phyloP scores from a whole-genome alignment of 352 stramenopile genomes.

The Phytophthora kernoviae region DNA sequence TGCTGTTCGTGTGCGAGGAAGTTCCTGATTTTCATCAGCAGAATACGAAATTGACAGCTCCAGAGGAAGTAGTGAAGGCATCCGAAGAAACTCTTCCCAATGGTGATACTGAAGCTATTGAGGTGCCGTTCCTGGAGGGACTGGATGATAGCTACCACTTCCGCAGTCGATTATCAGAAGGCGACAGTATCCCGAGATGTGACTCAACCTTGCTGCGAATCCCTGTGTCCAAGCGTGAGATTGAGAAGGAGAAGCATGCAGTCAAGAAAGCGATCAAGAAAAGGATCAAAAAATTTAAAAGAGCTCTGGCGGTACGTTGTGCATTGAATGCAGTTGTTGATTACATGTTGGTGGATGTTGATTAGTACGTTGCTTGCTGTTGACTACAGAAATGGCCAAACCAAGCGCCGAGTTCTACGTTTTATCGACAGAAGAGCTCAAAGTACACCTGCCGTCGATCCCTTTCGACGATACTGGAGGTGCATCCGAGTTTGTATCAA shows the following conservation, averaged over 20 bases:
- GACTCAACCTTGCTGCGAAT: conserved; percentile 73
- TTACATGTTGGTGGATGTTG: too few relatives aligned
- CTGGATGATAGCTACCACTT: conserved; percentile 49
- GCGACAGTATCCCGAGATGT: conserved; percentile 78
- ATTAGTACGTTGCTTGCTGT: conserved; percentile 6
- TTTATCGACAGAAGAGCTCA: conserved; percentile 60
- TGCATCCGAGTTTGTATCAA: conserved; percentile 49
- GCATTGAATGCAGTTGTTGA: background rate
- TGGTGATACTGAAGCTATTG: background rate
- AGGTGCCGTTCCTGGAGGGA: conserved; percentile 43
- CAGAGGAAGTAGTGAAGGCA: too few relatives aligned
- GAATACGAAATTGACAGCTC: conserved; percentile 4
- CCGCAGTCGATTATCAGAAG: conserved; percentile 59
- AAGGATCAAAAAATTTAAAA: conserved; percentile 92
- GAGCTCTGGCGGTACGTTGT: conserved; percentile 40
- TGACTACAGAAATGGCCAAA: conserved; percentile 40
- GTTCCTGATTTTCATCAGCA: conserved; percentile 48
- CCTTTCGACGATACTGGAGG: conserved; percentile 51
- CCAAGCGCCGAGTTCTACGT: conserved; percentile 82
- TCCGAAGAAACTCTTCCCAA: conserved; percentile 10
- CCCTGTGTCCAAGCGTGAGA: conserved; percentile 73
- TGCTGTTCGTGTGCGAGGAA: conserved; percentile 78
- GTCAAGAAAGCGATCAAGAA: conserved; percentile 86
- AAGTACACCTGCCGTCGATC: conserved; percentile 54
- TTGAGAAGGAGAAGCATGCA: conserved; percentile 77